Evolutionary conservation across 257 asterid species (phyloP).

Genomic region (Salvia rosmarinus): DNA sequence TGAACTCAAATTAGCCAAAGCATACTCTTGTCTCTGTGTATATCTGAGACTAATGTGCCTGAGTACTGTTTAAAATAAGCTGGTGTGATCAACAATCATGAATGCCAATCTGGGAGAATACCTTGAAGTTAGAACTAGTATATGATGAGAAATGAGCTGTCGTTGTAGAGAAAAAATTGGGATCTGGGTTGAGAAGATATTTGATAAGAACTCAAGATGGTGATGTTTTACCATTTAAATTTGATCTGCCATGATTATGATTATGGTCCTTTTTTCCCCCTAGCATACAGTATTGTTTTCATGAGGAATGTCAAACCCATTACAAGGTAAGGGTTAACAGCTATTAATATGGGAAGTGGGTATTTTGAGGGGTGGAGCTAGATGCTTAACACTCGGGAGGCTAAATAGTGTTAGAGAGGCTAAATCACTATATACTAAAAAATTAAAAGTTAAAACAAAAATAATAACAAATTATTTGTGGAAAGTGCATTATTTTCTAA

Average conservation of each 20-base stretch:
- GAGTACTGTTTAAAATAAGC: background rate
- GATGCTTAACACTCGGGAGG: background rate
- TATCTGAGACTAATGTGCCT: background rate
- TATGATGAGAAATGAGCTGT: background rate
- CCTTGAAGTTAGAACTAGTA: constrained; percentile 3
- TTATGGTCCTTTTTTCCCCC: background rate
- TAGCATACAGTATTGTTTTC: background rate
- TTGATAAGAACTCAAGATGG: constrained; percentile 9
- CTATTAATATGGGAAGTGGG: background rate
- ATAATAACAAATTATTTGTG: background rate
- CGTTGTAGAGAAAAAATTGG: constrained; percentile 8
- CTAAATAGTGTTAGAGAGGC: background rate
- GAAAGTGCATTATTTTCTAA: background rate
- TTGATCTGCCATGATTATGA: constrained; percentile 6
- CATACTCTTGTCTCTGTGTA: background rate
- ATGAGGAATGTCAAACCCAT: background rate
- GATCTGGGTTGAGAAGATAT: constrained; percentile 1
- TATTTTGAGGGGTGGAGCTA: background rate
- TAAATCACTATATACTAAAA: background rate
- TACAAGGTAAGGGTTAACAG: background rate
- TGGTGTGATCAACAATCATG: background rate
- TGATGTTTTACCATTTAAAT: background rate
- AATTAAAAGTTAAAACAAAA: background rate
- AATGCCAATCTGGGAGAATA: constrained; percentile 17
- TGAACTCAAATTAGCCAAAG: constrained; percentile 27